phyloP scores from a whole-genome alignment of 139 green algal genomes.

The Coccomyxa sp. region DNA sequence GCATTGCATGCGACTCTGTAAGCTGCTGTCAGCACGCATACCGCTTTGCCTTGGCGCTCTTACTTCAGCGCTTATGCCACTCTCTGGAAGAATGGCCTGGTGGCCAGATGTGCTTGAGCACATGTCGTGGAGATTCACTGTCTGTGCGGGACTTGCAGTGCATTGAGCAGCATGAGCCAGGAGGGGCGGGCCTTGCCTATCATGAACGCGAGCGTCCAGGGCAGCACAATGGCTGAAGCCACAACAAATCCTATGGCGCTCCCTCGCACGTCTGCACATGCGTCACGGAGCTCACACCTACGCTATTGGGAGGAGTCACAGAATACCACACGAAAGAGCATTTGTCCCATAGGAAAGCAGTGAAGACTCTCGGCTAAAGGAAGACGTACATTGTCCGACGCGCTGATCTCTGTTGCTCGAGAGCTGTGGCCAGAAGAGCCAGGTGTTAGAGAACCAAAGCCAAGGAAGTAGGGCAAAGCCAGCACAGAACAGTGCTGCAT shows the following conservation, averaged over 20 bases:
- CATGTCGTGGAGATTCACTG: too few relatives aligned
- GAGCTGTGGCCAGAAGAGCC: slow-evolving; percentile 28
- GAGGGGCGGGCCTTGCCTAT: slow-evolving; percentile 2
- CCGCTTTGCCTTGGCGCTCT: background rate
- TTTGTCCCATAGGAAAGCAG: too few relatives aligned
- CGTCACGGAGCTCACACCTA: background rate
- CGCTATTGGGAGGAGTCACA: too few relatives aligned
- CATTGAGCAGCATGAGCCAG: background rate
- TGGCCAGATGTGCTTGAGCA: too few relatives aligned
- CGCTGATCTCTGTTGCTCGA: background rate
- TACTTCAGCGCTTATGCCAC: too few relatives aligned
- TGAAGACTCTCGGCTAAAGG: too few relatives aligned
- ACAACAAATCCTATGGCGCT: slow-evolving; percentile 6
- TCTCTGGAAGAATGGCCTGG: too few relatives aligned
- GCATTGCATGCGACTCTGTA: background rate
- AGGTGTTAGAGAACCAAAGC: slow-evolving; percentile 24
- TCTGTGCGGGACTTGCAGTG: too few relatives aligned
- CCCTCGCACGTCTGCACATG: background rate
- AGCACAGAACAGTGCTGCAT: slow-evolving; percentile 16
- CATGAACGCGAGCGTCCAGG: slow-evolving; percentile 12
- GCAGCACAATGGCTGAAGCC: background rate
- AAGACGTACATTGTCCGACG: slow-evolving; percentile 15
- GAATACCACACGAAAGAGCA: too few relatives aligned
- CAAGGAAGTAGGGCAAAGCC: slow-evolving; percentile 21
- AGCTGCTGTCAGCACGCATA: background rate